Conservation (phyloP, 2,329 filamentous ascomycete species). For the Byssothecium circinans region DNA sequence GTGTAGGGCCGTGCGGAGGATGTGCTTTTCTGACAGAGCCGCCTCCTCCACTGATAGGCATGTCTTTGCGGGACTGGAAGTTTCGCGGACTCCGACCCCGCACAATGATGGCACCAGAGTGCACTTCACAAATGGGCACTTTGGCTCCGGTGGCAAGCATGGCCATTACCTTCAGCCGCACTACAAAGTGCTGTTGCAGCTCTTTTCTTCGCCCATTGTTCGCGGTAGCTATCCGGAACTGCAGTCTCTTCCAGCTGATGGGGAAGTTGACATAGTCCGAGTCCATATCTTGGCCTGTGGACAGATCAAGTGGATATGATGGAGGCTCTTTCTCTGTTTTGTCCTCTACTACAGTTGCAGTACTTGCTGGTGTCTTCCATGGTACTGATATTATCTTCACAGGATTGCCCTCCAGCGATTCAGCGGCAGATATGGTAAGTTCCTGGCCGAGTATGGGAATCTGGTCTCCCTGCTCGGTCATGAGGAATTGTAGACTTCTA, state of each 20-base stretch:
- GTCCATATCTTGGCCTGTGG: slow-evolving; percentile 68
- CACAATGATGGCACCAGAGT: slow-evolving; percentile 89
- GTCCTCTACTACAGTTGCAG: slow-evolving; percentile 66
- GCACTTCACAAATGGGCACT: slow-evolving; percentile 77
- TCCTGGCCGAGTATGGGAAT: slow-evolving; percentile 82
- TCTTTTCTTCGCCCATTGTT: slow-evolving; percentile 96
- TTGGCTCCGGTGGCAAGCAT: slow-evolving; percentile 83
- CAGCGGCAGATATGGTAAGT: slow-evolving; percentile 85
- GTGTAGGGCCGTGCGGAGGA: slow-evolving; percentile 37
- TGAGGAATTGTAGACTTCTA: slow-evolving; percentile 73
- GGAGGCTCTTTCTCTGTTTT: slow-evolving; percentile 84
- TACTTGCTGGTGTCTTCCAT: slow-evolving; percentile 92
- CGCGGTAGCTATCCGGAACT: slow-evolving; percentile 92
- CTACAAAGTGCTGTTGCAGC: slow-evolving; percentile 91
- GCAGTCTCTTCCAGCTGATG: slow-evolving; percentile 89
- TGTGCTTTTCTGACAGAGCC: slow-evolving; percentile 71
- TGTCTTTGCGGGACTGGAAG: slow-evolving; percentile 91
- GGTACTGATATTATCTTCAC: slow-evolving; percentile 96
- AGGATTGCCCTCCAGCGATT: slow-evolving; percentile 88
- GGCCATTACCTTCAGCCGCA: slow-evolving; percentile 82
- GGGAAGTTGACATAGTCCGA: slow-evolving; percentile 88
- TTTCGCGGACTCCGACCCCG: slow-evolving; percentile 90
- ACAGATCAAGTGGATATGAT: slow-evolving; percentile 71
- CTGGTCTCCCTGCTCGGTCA: slow-evolving; percentile 81
- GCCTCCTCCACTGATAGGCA: slow-evolving; percentile 79